Evolutionary conservation across 2,329 filamentous ascomycete genomes (phyloP), one percentile per base, ranked within the genome.

Genomic region (Colletotrichum sojae): DNA sequence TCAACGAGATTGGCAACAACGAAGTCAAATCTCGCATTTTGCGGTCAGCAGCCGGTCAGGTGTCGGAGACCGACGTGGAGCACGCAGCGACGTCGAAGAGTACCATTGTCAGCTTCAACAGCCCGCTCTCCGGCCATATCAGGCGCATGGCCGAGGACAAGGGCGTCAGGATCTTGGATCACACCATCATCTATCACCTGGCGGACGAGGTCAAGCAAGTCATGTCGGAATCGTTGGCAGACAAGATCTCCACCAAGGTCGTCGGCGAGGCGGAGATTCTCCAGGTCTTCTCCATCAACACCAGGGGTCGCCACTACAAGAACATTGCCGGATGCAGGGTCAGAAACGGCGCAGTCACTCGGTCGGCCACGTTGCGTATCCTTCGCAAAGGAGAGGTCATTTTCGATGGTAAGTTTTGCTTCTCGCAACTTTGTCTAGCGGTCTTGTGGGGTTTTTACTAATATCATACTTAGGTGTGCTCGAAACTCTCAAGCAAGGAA

Each of bases 321-420:
- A 90, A 90, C 66, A 91, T 98, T 79, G 96, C 96, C 0, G 96
- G 96, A 3, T 97, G 93, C 75, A 95, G 91, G 80, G 90, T 99
- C 22, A 87, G 92, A 69, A 98, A 97, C 76, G 96, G 96, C 2
- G 78, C 87, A 22, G 85, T 99, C 45, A 86, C 84, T 70, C 89
- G 85, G 73, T 86, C 85, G 1, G 84, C 85, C 20, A 88, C 88
- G 77, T 92, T 94, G 64, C 89, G 91, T 72, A 91, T 99, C 5
- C 76, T 94, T 71, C 87, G 95, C 71, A 83, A 85, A 16, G 90
- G 91, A 54, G 86, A 94, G 75, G 87, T 90, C 60, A 77, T 98
- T 12, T 96, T 91, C 77, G 91, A 97, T 79, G 95, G 95, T 97
- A 85, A 83, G 92, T 85, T 75, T 9, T 16, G 22, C n/a, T 25